Percentiles rank a stretch among this genome's conserved stretches.
Evolutionary conservation across 345 rosid species (phyloP).

Genomic region (Gossypium sturtianum): DNA sequence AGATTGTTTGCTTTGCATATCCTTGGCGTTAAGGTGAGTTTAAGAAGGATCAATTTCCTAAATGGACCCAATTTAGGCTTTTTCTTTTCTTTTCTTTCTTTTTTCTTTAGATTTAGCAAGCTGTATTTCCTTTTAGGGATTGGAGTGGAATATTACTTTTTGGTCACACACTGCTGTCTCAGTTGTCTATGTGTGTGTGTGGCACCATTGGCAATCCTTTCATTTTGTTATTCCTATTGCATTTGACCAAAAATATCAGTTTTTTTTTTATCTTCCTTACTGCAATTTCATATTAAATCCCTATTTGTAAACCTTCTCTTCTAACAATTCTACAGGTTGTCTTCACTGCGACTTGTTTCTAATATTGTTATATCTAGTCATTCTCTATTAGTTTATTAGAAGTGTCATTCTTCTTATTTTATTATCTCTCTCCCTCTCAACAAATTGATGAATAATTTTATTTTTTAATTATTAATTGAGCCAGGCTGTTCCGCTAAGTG

Average conservation of each 20-base stretch:
- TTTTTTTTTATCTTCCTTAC: background rate
- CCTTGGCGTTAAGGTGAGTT: background rate
- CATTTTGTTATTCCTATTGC: background rate
- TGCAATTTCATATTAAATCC: background rate
- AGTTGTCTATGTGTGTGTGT: background rate
- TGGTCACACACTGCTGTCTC: background rate
- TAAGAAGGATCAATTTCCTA: background rate
- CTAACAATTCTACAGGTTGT: background rate
- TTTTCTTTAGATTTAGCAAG: background rate
- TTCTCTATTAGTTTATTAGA: background rate
- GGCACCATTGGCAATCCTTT: background rate
- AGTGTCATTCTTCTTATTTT: background rate
- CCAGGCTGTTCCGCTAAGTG: slow-evolving; percentile 98
- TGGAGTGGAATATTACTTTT: background rate
- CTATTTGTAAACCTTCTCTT: background rate
- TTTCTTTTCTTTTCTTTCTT: background rate
- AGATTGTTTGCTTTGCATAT: background rate
- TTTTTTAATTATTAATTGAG: slow-evolving; percentile 14
- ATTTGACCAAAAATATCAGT: background rate
- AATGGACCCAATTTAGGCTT: background rate
- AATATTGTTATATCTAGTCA: background rate
- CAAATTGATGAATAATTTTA: background rate
- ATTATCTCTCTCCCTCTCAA: background rate
- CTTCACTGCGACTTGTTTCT: background rate
- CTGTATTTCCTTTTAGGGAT: background rate